Evolutionary conservation across 176 grass and related monocot species (phyloP), one percentile per base, ranked within the genome.

Genomic region (Luzula sylvatica): DNA sequence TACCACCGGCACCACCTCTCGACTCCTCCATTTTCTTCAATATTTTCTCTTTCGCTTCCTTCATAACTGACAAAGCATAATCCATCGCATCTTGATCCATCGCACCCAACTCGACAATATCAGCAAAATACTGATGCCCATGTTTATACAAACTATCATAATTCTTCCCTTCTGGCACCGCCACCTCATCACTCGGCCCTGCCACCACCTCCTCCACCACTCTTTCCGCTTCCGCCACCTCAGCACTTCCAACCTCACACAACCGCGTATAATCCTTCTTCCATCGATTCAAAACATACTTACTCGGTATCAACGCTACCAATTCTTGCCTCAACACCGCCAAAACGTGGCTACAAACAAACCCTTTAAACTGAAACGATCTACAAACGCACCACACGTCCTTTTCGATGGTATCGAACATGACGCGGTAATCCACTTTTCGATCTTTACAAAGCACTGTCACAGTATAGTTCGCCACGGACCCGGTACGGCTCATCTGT

Each of bases 381-480:
- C 77, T 73, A 56, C 87, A 94, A 49, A 94, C 81, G 55, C 87
- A 94, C 82, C 87, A 86, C 38, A 86, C 78, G 39, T 94, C 87
- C 55, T 94, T 82, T 23, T 94, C 87, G 55, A 73, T 54, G 55
- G 62, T 86, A 61, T 94, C 78, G 50, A 86, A 94, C 25, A 94
- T 77, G 38, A 94, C 87, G 15, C 77, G 76, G 22, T 86, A 94
- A 50, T 94, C 82, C 3, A 94, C 74, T 61, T 81, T 94, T 71
- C 80, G 86, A 24, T 78, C 87, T 29, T 86, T 71, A 68, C 80
- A 69, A 52, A 94, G 71, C 54, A 86, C 87, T 21, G 74, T 94
- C 21, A 59, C 82, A 23, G 60, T 79, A 49, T 94, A 94, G 50
- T 81, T 94, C 38, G 75, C 42, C 55, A 72, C 72, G 49, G 65